These are phyloP conservation scores for Penicillium goetzii DNA, from an alignment of 495 filamentous ascomycete genomes.

Conservation along the genomic window DNA sequence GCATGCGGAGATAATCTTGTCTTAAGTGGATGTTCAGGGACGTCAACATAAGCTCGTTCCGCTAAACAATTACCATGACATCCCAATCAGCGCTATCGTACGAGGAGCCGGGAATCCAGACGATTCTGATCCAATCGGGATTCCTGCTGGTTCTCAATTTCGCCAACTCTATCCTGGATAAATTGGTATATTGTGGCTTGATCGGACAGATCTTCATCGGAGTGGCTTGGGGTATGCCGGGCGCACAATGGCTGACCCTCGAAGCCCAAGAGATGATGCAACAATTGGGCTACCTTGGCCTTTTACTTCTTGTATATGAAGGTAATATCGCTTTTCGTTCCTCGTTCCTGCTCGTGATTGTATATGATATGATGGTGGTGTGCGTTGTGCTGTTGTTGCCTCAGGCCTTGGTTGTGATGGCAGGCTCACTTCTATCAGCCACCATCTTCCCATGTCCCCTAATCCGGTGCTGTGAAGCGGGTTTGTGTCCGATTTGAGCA, in stretches of 20 bases:
- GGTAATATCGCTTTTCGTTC: slow-evolving; percentile 35
- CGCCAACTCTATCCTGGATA: slow-evolving; percentile 60
- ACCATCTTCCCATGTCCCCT: neutral
- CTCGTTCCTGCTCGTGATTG: neutral
- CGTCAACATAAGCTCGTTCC: neutral
- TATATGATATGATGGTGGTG: neutral
- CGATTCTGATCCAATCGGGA: slow-evolving; percentile 63
- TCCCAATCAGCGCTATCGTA: slow-evolving; percentile 42
- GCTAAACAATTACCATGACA: neutral
- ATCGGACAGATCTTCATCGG: slow-evolving; percentile 77
- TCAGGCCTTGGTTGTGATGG: neutral
- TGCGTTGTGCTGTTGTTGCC: neutral
- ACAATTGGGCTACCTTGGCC: slow-evolving; percentile 74
- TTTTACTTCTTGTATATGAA: slow-evolving; percentile 77
- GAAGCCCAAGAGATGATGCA: slow-evolving; percentile 60
- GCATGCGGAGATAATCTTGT: neutral
- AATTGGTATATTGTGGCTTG: slow-evolving; percentile 68
- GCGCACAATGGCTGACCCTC: slow-evolving; percentile 54
- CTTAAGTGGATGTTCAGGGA: neutral
- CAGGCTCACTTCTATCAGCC: neutral
- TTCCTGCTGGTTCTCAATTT: slow-evolving; percentile 70
- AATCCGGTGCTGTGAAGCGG: neutral
- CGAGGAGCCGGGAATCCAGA: slow-evolving; percentile 60
- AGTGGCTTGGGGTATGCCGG: slow-evolving; percentile 68
- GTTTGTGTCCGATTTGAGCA: neutral